Conservation (phyloP, 2,329 filamentous ascomycete genomes). For the Shiraia sp. region DNA sequence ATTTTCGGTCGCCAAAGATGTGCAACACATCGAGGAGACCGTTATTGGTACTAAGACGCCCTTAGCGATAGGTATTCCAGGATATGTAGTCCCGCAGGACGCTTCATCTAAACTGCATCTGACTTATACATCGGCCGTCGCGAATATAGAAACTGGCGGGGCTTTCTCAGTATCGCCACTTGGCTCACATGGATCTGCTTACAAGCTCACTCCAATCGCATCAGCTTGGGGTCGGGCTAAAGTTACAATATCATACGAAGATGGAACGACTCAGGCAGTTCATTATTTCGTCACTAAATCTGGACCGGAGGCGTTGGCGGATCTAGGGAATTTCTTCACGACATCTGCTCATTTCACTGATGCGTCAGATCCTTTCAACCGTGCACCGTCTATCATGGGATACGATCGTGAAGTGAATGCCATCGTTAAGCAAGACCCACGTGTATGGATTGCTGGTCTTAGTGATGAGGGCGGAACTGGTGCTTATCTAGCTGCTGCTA, state of each 20-base stretch:
- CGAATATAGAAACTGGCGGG: constrained; percentile 43
- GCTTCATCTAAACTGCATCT: constrained; percentile 53
- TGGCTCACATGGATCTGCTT: constrained; percentile 35
- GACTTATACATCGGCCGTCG: constrained; percentile 46
- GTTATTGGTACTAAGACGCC: constrained; percentile 52
- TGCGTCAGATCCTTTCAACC: constrained; percentile 57
- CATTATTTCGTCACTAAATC: constrained; percentile 62
- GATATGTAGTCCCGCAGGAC: constrained; percentile 58
- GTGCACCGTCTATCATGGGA: constrained; percentile 60
- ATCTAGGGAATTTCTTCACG: constrained; percentile 59
- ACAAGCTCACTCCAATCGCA: constrained; percentile 50
- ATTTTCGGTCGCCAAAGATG: constrained; percentile 53
- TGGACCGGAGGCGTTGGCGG: constrained; percentile 48
- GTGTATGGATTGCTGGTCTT: constrained; percentile 63
- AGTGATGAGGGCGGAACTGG: constrained; percentile 64
- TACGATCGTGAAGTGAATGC: constrained; percentile 52
- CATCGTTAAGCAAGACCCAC: constrained; percentile 50
- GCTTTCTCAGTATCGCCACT: constrained; percentile 43
- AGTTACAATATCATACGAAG: constrained; percentile 53
- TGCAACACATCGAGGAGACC: constrained; percentile 54
- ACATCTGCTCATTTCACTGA: constrained; percentile 58
- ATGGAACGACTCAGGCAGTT: constrained; percentile 56
- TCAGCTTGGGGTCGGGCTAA: constrained; percentile 56
- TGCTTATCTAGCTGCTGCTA: constrained; percentile 58
- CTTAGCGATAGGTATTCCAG: constrained; percentile 58